Base-by-base conservation (phyloP, 805 yeast genomes). In the Schwanniomyces occidentalis region DNA sequence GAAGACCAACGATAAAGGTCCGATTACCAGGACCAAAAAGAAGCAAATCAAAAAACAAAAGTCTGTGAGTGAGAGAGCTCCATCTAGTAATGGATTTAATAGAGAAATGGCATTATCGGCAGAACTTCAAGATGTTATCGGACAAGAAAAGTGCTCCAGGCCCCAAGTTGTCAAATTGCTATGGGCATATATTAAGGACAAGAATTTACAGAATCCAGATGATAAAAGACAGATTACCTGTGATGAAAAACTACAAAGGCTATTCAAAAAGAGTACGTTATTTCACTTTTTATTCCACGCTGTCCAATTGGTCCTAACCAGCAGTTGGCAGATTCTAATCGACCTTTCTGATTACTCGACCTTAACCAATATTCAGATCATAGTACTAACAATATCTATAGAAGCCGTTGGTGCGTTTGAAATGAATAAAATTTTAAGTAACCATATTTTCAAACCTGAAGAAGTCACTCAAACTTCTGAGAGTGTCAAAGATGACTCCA, bases 121-220 rank as follows among this genome's bases (percentile, higher is more conserved):
- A 2, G 72, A 71, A 24, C 64, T 86, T 20, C 65, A 69, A 32
- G 66, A 53, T 3, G 54, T 86, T 10, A 51, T 85, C 6, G 69
- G 68, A 0, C 40, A 31, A 2, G 52, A 52, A 2, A 68, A 60
- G 35, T 50, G 77, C 27, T 71, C 90, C 3, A 62, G 95, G 45
- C 80, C 91, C 0, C 82, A 82, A 51, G 80, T 83, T 12, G 89
- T 84, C 7, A 82, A 82, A 42, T 58, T 58, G 29, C 54, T 85
- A 4, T 85, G 95, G 95, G 73, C 67, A 9, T 77, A 87, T 55
- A 83, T 87, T 37, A 81, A 79, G 47, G 73, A 55, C 8, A 52
- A 82, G 40, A 56, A 74, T 18, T 57, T 86, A 19, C 95, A 85
- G 52, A 77, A 83, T 42, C 85, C 89, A 1, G 48, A 63, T 1